Percentiles rank a stretch among this genome's conserved stretches.
Conservation (phyloP, 176 grass and related monocot genomes). For the Elaeis guineensis region DNA sequence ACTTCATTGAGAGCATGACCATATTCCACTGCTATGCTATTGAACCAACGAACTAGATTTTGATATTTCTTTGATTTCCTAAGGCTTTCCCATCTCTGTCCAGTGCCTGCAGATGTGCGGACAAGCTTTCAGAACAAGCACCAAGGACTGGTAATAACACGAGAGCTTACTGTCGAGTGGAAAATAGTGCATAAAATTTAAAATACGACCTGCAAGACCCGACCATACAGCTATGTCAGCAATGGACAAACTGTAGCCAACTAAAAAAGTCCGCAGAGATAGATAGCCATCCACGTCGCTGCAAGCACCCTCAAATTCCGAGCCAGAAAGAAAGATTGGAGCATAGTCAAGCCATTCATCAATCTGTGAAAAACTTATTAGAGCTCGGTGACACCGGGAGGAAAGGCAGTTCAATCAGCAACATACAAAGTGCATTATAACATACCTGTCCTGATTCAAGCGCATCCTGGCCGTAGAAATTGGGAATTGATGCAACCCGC, state of each 20-base stretch:
- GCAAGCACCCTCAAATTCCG: slow-evolving; percentile 68
- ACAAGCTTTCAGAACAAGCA: neutral
- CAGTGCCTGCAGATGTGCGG: slow-evolving; percentile 33
- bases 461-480: slow-evolving; percentile 52
- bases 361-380: slow-evolving; percentile 41
- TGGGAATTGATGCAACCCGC: slow-evolving; percentile 36
- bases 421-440: slow-evolving; percentile 9
- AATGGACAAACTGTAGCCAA: slow-evolving; percentile 58
- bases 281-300: slow-evolving; percentile 54
- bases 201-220: slow-evolving; percentile 53
- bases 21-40: slow-evolving; percentile 48
- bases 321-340: slow-evolving; percentile 49
- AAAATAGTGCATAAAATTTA: neutral
- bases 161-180: too few relatives aligned
- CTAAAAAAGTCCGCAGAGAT: slow-evolving; percentile 53
- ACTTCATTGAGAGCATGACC: slow-evolving; percentile 43
- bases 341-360: slow-evolving; percentile 86
- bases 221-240: slow-evolving; percentile 75
- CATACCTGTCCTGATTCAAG: slow-evolving; percentile 58
- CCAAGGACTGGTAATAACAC: too few relatives aligned
- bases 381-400: neutral
- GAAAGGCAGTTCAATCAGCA: neutral
- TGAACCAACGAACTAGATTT: slow-evolving; percentile 74
- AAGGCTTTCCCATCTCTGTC: slow-evolving; percentile 87
- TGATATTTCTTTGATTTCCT: slow-evolving; percentile 82